Evolutionary conservation across 2,329 filamentous ascomycete genomes (phyloP), one percentile per base, ranked within the genome.

Genomic region (Microcyclospora tardicrescens): DNA sequence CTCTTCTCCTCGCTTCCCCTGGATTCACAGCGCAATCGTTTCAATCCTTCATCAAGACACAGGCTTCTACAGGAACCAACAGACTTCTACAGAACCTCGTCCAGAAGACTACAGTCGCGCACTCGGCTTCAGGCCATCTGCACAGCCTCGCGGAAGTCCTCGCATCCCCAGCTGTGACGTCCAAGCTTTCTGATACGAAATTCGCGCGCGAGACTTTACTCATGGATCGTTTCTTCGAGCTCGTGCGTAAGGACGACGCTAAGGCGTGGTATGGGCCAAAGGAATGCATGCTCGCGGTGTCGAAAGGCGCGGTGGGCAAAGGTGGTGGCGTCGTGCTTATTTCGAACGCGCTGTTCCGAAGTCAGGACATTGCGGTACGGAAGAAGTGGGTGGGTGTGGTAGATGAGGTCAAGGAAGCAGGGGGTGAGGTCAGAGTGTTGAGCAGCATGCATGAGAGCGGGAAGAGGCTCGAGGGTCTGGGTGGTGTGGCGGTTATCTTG

Each of bases 361-460:
- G 81, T 47, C 75, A 89, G 52, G 79, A 93, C 41, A 72, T 95
- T 5, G 72, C 68, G 1, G 79, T 77, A 42, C 71, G 91, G 49
- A 83, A 79, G 57, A 74, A 78, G 46, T 96, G 87, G 69, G 89
- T 96, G 1, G 67, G 66, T 8, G 68, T 96, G 34, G 87, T 96
- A 3, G 89, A 96, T 58, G 79, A 79, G 45, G 89, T 96, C n/a
- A 78, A 78, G 38, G 64, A 68, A 2, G 79, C 85, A 46, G 91
- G 89, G 5, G 91, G 89, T 1, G 86, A 95, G 48, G 84, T 85
- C 5, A 71, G 84, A 38, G 75, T 96, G n/a, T 63, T 96, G 19
- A 96, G 89, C 60, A 87, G 83, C 52, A 81, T 93, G 54, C 89
- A 96, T 60, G 89, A 95, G 65, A 95, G 87, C 58, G 91, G 91